Base-by-base conservation (phyloP, 768 basidiomycete species). In the Boletus sp. region DNA sequence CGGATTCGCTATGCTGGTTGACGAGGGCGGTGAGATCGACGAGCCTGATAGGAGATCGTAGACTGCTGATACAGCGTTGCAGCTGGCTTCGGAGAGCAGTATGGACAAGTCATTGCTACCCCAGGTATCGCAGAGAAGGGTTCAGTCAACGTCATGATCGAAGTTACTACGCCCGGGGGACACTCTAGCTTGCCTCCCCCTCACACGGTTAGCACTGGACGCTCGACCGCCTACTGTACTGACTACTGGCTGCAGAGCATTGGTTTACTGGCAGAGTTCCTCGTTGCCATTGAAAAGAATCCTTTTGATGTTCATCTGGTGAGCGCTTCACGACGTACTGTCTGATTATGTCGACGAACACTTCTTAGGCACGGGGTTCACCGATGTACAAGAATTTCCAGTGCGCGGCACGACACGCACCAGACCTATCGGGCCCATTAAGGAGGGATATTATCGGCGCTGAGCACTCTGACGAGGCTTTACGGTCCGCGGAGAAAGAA, bases 181-280 rank as follows among this genome's bases (percentile, higher is more conserved):
- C 94, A 95, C 69, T 93, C 92, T 0, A 89, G 87, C 61, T 73
- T 93, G 14, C 94, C 94, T 15, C 90, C 89, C 15, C 62, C 72
- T 3, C 92, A 97, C 60, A 96, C 93, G 3, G 88, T 83, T 64
- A 59, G 77, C 58, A 3, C 30, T 8, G n/a, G 21, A 42, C 21
- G 35, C 30, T 15, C 7, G 2, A 27, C 15, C n/a, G 7, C 42
- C 32, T 35, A 8, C 45, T 23, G n/a, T 57, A 44, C 50, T 62
- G 21, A 66, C 55, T 38, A 53, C 19, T 32, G 14, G n/a, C 27
- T n/a, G 17, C 57, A 88, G 87, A 83, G 83, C 53, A 92, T 96
- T 53, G 92, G 93, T 10, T 85, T 93, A 49, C 81, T 95, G 39
- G 78, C 93, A 4, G 73, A 81, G 1, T 68, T 90, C 11, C 76